Base-by-base conservation (phyloP, 2,329 filamentous ascomycete genomes). In the Epichloe typhina region DNA sequence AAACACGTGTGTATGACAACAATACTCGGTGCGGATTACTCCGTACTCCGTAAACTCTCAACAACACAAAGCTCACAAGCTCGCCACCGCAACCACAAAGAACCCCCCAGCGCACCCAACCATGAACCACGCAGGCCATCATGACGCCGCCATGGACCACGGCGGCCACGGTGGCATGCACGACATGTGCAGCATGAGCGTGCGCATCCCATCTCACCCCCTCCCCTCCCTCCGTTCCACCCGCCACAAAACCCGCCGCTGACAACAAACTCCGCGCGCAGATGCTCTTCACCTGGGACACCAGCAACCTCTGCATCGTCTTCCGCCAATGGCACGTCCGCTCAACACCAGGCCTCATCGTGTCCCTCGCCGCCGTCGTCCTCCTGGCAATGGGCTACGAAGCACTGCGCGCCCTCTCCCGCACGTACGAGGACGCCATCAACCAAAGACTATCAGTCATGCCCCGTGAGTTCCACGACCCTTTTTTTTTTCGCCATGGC, bases 251-350 rank as follows among this genome's bases (percentile, higher is more conserved):
- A 23, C 23, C 5, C 47, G 26, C 23, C 31, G 42, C 46, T 3
- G 52, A 36, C 51, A 19, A 31, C 13, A 12, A n/a, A 8, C 4
- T 23, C 7, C 19, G 23, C 35, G 23, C 46, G 19, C 59, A 95
- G 89, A 97, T 96, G 91, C 82, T 97, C 58, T 98, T 98, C 74
- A 97, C 89, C 54, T 98, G 91, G 91, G 82, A 89, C 66, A 91
- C 90, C 3, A 80, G 76, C 51, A 86, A 97, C 70, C 87, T 98
- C 57, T 98, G 93, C 77, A 94, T 98, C 68, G 80, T 98, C 67
- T 98, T 97, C 75, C 78, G 77, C 60, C 81, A 83, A 69, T 98
- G 93, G 93, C 90, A 87, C 70, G 72, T 98, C 67, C 82, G 77
- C 55, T 82, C 83, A 54, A 82, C 83, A 3, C 62, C 79, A 49